Conservation (phyloP, 768 basidiomycete species). For the Amanita pallidorosea region DNA sequence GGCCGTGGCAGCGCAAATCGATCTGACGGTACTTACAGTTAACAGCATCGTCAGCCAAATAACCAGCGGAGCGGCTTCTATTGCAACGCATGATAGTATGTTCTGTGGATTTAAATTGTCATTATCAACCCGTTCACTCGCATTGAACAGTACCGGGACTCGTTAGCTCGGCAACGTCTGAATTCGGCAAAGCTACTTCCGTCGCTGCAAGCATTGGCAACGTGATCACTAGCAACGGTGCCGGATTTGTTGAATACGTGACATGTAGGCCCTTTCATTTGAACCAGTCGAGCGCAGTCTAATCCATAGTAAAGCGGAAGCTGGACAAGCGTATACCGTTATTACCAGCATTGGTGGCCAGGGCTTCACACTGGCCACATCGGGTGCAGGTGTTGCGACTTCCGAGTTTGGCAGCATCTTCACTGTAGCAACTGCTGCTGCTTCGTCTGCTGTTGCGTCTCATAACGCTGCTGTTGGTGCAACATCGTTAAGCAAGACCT, state of each 20-base stretch:
- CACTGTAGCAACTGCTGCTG: slow-evolving; percentile 34
- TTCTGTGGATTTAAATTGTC: not conserved
- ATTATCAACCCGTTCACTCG: not conserved
- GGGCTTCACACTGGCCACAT: slow-evolving; percentile 46
- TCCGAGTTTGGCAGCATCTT: slow-evolving; percentile 43
- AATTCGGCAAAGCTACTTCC: slow-evolving; percentile 8
- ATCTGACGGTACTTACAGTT: not conserved
- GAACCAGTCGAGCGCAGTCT: slow-evolving; percentile 1
- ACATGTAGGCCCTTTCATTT: slow-evolving; percentile 24
- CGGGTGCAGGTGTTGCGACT: slow-evolving; percentile 31
- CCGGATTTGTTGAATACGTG: slow-evolving; percentile 24
- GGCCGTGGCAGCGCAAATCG: not conserved
- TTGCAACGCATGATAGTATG: slow-evolving; percentile 2
- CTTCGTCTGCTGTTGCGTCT: slow-evolving; percentile 9
- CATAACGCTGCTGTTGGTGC: slow-evolving; percentile 16
- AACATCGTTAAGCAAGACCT: slow-evolving; percentile 16
- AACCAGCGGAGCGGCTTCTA: slow-evolving; percentile 17
- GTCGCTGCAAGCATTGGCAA: slow-evolving; percentile 15
- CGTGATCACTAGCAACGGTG: slow-evolving; percentile 19
- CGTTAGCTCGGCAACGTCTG: slow-evolving; percentile 9
- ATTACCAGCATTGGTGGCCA: slow-evolving; percentile 48
- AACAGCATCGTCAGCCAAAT: slow-evolving; percentile 17
- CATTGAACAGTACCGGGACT: not conserved
- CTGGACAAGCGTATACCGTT: slow-evolving; percentile 40
- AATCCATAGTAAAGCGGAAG: slow-evolving; percentile 30